Percentiles rank a stretch among this genome's conserved stretches.
Conservation (phyloP, 2,329 filamentous ascomycete genomes). For the Colletotrichum simmondsii region DNA sequence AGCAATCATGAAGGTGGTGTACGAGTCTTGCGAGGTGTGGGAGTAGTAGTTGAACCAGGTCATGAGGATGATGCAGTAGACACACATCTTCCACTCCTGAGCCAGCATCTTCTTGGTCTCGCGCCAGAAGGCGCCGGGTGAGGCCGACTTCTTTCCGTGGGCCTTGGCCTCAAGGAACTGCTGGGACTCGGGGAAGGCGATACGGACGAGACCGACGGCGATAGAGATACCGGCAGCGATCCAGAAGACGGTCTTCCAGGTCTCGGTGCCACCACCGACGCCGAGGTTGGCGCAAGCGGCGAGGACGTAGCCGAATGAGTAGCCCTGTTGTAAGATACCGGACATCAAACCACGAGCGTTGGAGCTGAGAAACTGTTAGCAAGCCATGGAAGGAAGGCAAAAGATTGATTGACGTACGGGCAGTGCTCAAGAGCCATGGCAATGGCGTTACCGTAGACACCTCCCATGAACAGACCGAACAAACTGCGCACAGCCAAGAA, state of each 20-base stretch:
- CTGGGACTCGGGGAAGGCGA: constrained; percentile 78
- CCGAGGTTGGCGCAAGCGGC: constrained; percentile 81
- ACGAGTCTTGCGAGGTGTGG: constrained; percentile 83
- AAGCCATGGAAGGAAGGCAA: rapidly evolving
- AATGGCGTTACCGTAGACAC: constrained; percentile 82
- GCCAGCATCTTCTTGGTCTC: constrained; percentile 76
- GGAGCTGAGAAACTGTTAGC: constrained; percentile 46
- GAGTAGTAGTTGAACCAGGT: constrained; percentile 81
- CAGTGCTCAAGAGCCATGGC: constrained; percentile 82
- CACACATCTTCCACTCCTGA: constrained; percentile 79
- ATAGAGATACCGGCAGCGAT: constrained; percentile 74
- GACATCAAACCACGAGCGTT: constrained; percentile 83
- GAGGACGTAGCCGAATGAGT: constrained; percentile 82
- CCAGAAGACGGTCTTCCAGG: constrained; percentile 84
- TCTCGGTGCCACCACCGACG: constrained; percentile 70
- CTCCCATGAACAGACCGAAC: constrained; percentile 85
- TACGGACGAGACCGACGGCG: constrained; percentile 73
- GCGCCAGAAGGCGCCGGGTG: constrained; percentile 69
- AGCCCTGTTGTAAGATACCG: constrained; percentile 85
- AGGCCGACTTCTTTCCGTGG: constrained; percentile 56
- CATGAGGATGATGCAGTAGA: constrained; percentile 85
- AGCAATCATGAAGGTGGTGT: constrained; percentile 82
- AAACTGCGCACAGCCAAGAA: constrained; percentile 80
- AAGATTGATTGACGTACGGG: constrained; percentile 59
- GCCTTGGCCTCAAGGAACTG: constrained; percentile 79